Evolutionary conservation across 2,329 filamentous ascomycete genomes (phyloP), one percentile per base, ranked within the genome.

Genomic region (Xylariomycetidae sp.): DNA sequence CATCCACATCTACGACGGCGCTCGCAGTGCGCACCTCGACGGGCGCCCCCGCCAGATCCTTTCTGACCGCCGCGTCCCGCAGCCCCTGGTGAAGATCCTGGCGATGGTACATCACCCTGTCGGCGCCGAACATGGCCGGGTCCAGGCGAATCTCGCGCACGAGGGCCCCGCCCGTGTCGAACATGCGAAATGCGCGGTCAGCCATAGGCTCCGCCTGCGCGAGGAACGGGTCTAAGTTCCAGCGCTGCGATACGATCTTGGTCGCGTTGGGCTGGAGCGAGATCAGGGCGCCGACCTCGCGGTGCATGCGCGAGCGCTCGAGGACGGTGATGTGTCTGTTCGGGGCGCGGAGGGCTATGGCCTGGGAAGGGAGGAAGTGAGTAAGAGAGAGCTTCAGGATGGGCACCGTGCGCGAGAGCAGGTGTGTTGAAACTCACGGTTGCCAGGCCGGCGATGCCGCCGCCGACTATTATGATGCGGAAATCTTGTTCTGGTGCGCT

Each of bases 191-290:
- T 1, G 51, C 57, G 18, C 48, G 38, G 37, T 66, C 62, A 6
- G 54, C 42, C 34, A 57, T 59, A 1, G 58, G 57, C 20, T 51
- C 50, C 10, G 54, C 50, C 3, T 44, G 39, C 5, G 47, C 34
- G 3, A 62, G 50, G 6, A 54, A 44, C 14, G 38, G 30, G 11
- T 45, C 41, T 2, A 64, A 38, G 0, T 46, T 47, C 56, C 57
- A 63, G 30, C 25, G 30, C 6, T 49, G 29, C 5, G 30, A 32
- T 6, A 62, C 41, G 3, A 62, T 60, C 23, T 56, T 53, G 14
- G 54, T 56, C 1, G 63, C 63, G 42, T 66, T 66, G 1, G 62
- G 63, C 30, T 66, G 62, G 0, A 66, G 49, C 0, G 62, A 64
- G 13, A 66, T 62, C 6, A 60, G 53, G 1, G 62, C 62, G 3